Evolutionary conservation across 176 grass and related monocot species (phyloP).

Genomic region (Rhynchospora tenuis): DNA sequence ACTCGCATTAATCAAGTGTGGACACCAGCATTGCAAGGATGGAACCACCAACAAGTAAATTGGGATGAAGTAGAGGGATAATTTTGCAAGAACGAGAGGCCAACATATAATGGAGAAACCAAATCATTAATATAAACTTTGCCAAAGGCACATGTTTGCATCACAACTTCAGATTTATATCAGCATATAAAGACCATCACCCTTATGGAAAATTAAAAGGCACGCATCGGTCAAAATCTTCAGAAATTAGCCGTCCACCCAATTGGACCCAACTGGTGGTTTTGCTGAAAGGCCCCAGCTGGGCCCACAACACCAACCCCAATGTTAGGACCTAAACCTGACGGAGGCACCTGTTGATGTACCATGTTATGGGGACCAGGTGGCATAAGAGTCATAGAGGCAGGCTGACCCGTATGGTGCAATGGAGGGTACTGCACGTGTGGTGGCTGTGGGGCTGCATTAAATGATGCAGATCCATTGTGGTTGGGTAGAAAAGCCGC

Average conservation of each 20-base stretch:
- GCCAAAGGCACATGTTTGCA: background rate
- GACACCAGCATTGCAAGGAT: background rate
- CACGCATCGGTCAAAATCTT: slow-evolving; percentile 4
- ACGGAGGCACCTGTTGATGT: slow-evolving; percentile 6
- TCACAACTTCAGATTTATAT: slow-evolving; percentile 7
- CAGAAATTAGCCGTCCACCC: slow-evolving; percentile 34
- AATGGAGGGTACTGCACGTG: slow-evolving; percentile 21
- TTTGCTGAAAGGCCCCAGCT: slow-evolving; percentile 19
- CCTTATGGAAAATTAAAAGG: slow-evolving; percentile 8
- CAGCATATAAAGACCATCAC: slow-evolving; percentile 10
- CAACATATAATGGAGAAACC: background rate
- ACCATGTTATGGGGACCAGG: slow-evolving; percentile 14
- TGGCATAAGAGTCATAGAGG: slow-evolving; percentile 23
- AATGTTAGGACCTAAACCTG: background rate
- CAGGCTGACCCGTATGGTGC: slow-evolving; percentile 25
- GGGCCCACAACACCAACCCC: slow-evolving; percentile 11
- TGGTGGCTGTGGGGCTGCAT: slow-evolving; percentile 16
- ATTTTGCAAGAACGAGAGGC: background rate
- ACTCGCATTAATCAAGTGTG: background rate
- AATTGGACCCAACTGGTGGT: slow-evolving; percentile 18
- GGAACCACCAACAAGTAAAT: background rate
- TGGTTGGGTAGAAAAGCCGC: slow-evolving; percentile 4
- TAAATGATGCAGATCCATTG: slow-evolving; percentile 15
- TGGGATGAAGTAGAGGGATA: background rate
- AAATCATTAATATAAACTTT: slow-evolving; percentile 12